Evolutionary conservation across 345 rosid genomes (phyloP).

Genomic region (Eucalyptus tenuipes): DNA sequence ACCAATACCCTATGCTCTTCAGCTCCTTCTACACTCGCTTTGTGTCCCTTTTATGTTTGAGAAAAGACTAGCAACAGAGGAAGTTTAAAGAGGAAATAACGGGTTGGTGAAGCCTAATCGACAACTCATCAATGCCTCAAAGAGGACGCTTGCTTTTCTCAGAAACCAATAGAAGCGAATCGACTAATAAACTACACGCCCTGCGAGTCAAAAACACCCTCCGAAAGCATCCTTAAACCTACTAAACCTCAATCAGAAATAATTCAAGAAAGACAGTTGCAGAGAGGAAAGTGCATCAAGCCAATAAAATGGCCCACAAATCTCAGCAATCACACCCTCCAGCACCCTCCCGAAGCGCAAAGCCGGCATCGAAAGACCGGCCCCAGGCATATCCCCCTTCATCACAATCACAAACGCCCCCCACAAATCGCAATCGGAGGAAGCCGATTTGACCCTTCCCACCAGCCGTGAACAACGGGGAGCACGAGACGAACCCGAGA

Average conservation of each 20-base stretch:
- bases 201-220: not conserved
- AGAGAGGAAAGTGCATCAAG: not conserved
- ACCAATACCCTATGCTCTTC: not conserved
- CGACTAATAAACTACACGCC: not conserved
- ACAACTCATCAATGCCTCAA: not conserved
- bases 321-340: not conserved
- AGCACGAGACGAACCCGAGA: not conserved
- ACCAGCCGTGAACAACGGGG: too few species aligned
- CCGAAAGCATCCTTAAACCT: not conserved
- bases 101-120: not conserved
- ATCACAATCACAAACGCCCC: not conserved
- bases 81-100: not conserved
- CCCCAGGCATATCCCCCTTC: not conserved
- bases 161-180: not conserved
- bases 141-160: not conserved
- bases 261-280: not conserved
- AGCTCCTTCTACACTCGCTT: not conserved
- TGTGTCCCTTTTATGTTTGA: not conserved
- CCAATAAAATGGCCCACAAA: not conserved
- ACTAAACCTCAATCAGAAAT: not conserved
- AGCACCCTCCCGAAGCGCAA: not conserved
- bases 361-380: not conserved
- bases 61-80: not conserved
- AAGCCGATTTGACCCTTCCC: not conserved
- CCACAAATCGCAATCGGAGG: not conserved